Percentiles rank a stretch among this genome's conserved stretches.
Evolutionary conservation across 129 eudicot genomes (phyloP).

Genomic region (Lactuca saligna): DNA sequence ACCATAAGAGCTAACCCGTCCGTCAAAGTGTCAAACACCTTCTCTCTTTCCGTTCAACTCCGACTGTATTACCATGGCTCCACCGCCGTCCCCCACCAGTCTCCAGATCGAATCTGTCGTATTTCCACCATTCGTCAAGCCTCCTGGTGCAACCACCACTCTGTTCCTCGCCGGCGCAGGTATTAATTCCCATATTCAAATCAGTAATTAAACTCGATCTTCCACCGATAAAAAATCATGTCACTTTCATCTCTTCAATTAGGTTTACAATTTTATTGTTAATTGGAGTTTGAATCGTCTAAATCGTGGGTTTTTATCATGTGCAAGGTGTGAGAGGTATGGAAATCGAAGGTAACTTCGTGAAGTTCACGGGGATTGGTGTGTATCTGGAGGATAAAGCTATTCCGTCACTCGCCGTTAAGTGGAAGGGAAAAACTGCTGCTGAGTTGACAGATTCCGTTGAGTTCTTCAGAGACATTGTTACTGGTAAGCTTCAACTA

Average conservation of each 20-base stretch:
- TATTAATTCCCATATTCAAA: background rate
- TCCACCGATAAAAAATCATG: background rate
- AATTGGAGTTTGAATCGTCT: background rate
- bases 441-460: slow-evolving; percentile 58
- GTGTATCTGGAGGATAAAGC: slow-evolving; percentile 74
- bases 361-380: slow-evolving; percentile 78
- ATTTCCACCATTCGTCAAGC: slow-evolving; percentile 66
- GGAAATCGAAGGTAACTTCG: slow-evolving; percentile 61
- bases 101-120: slow-evolving; percentile 54
- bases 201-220: background rate
- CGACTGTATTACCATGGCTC: slow-evolving; percentile 35
- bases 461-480: slow-evolving; percentile 64
- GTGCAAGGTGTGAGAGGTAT: slow-evolving; percentile 78
- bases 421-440: slow-evolving; percentile 84
- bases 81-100: slow-evolving; percentile 38
- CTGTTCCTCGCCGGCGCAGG: slow-evolving; percentile 98
- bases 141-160: slow-evolving; percentile 63
- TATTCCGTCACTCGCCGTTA: slow-evolving; percentile 54
- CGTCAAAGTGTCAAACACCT: slow-evolving; percentile 22
- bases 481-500: slow-evolving; percentile 46
- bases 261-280: background rate
- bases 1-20: background rate
- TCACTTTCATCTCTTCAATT: background rate
- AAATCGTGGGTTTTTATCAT: slow-evolving; percentile 12
- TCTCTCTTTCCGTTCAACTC: background rate